Conservation (phyloP, 2,329 filamentous ascomycete genomes). For the Dendrostoma leiphaemia region DNA sequence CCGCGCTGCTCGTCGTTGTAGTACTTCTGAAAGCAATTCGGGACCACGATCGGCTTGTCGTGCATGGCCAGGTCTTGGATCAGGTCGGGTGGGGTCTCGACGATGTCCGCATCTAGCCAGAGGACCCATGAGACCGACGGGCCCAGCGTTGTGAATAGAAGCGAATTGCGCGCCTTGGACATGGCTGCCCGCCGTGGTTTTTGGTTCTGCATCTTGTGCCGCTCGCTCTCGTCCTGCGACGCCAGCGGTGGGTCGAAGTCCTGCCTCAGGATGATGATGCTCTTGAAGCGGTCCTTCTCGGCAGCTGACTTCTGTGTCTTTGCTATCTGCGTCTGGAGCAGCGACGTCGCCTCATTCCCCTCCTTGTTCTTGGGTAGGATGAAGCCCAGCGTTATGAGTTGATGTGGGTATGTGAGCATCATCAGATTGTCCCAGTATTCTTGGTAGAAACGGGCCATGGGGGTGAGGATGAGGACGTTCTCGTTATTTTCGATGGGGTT, state of each 20-base stretch:
- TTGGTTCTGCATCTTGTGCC: slow-evolving; percentile 90
- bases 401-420: slow-evolving; percentile 82
- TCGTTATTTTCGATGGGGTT: slow-evolving; percentile 78
- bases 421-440: slow-evolving; percentile 94
- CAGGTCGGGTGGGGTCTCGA: slow-evolving; percentile 80
- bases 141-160: slow-evolving; percentile 92
- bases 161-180: slow-evolving; percentile 88
- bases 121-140: slow-evolving; percentile 93
- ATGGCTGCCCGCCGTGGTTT: slow-evolving; percentile 84
- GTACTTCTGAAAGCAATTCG: slow-evolving; percentile 93
- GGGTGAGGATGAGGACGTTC: slow-evolving; percentile 86
- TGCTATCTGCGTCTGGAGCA: slow-evolving; percentile 79
- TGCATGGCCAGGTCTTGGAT: slow-evolving; percentile 90
- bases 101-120: slow-evolving; percentile 89
- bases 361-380: slow-evolving; percentile 93
- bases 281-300: slow-evolving; percentile 81
- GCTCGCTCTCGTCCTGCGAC: slow-evolving; percentile 82
- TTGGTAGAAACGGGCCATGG: slow-evolving; percentile 89
- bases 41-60: slow-evolving; percentile 87
- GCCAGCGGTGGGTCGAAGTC: slow-evolving; percentile 82
- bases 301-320: slow-evolving; percentile 78
- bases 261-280: slow-evolving; percentile 90
- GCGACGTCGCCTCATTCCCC: slow-evolving; percentile 80
- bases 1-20: slow-evolving; percentile 66
- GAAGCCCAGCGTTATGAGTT: slow-evolving; percentile 91